Evolutionary conservation across 352 stramenopile genomes (phyloP).

Genomic region (Pythium dissimile): DNA sequence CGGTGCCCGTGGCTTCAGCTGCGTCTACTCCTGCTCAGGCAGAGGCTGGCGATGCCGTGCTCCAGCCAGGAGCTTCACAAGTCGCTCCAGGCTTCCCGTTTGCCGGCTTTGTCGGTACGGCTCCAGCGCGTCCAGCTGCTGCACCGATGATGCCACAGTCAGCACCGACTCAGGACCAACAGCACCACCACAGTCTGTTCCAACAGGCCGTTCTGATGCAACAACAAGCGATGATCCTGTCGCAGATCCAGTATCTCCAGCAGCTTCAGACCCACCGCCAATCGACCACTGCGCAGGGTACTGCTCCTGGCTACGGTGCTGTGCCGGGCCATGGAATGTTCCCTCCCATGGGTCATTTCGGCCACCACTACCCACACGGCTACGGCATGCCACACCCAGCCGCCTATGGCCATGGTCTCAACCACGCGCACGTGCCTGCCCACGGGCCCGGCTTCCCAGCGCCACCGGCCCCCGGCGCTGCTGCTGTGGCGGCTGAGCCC

Average conservation of each 20-base stretch:
- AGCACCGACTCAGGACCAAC: background rate
- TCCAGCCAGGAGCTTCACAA: background rate
- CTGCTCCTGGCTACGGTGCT: too few relatives aligned
- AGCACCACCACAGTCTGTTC: slow-evolving; percentile 45
- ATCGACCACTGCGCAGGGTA: too few relatives aligned
- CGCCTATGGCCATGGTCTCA: slow-evolving; percentile 10
- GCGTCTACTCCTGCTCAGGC: background rate
- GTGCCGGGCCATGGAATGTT: slow-evolving; percentile 1
- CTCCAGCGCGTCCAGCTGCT: slow-evolving; percentile 11
- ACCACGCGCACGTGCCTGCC: background rate
- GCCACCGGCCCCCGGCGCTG: background rate
- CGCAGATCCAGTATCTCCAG: slow-evolving; percentile 83
- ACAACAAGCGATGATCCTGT: slow-evolving; percentile 69
- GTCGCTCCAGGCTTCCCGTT: slow-evolving; percentile 14
- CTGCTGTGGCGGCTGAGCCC: background rate
- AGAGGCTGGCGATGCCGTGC: too few relatives aligned
- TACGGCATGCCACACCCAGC: slow-evolving; percentile 23
- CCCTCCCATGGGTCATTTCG: slow-evolving; percentile 19
- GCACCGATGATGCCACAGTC: too few relatives aligned
- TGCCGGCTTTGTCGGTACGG: slow-evolving; percentile 13
- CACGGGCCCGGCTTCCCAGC: background rate
- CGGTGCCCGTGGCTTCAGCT: background rate
- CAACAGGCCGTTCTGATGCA: slow-evolving; percentile 69
- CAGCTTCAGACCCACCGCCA: slow-evolving; percentile 46
- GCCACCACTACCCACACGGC: slow-evolving; percentile 20